Base-by-base conservation (phyloP, 257 asterid genomes). In the Haberlea rhodopensis region DNA sequence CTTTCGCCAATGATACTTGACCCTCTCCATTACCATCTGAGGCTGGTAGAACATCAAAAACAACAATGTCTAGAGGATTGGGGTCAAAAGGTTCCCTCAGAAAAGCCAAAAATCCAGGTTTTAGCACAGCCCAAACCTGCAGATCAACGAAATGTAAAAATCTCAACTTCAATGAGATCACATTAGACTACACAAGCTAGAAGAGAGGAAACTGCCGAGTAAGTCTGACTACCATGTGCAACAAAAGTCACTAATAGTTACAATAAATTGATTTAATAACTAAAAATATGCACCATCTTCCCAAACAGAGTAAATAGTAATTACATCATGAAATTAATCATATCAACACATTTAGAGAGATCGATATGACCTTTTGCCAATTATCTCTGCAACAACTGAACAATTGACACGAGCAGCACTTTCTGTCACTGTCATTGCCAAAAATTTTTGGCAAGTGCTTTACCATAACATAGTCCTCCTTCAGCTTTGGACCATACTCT, bases 61-160 rank as follows among this genome's bases (percentile, higher is more conserved):
- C 95, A 73, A 92, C 76, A 72, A 92, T 87, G 73, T 92, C 98
- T 57, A 92, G 62, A 58, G 94, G 98, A 75, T 73, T 83, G 55
- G 86, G 73, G 68, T 92, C 97, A 72, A 80, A 87, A 18, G 97
- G 98, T 76, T 87, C 89, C 76, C 82, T 92, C 56, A 92, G 95
- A 63, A 92, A 84, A 73, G 97, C 98, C 88, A 92, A 71, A 78
- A 92, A 92, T 74, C 98, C 97, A 71, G 98, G 97, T 73, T 92
- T 92, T 31, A 92, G 74, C 37, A 92, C 95, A 15, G 97, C 97
- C 98, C 98, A 92, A 59, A 92, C 98, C 98, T 92, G 83, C 57
- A 86, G 45, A 66, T 57, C 57, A 68, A 62, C 67, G 70, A 74
- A 60, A 56, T 26, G 15, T 53, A 63, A 60, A 64, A 67, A 29